Conservation (phyloP, 2,329 filamentous ascomycete genomes). For the Westerdykella aurantiaca region DNA sequence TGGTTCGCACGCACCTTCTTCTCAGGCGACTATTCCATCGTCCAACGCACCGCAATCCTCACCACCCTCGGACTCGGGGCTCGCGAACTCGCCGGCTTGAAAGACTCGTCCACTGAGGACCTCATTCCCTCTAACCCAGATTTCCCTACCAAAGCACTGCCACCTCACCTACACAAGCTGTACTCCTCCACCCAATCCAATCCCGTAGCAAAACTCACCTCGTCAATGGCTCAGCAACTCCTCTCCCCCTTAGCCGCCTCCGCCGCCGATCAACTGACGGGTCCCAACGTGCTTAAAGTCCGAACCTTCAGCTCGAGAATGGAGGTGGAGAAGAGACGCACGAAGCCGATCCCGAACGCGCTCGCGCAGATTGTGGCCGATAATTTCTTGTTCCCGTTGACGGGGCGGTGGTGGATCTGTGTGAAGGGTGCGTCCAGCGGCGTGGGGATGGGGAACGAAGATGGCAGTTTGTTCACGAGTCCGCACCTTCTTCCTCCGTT, state of each 20-base stretch:
- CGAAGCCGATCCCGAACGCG: conserved; percentile 63
- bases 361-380: conserved; percentile 69
- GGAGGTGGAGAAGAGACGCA: conserved; percentile 55
- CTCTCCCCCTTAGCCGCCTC: conserved; percentile 75
- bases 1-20: conserved; percentile 86
- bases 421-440: conserved; percentile 33
- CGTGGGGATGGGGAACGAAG: conserved; percentile 16
- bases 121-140: conserved; percentile 37
- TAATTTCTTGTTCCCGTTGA: conserved; percentile 81
- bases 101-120: conserved; percentile 47
- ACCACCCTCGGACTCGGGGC: conserved; percentile 75
- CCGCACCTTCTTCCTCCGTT: conserved; percentile 72
- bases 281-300: conserved; percentile 80
- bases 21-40: conserved; percentile 82
- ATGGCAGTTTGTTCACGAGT: conserved; percentile 60
- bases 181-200: conserved; percentile 52
- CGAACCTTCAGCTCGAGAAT: conserved; percentile 80
- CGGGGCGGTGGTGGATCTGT: conserved; percentile 68
- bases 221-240: conserved; percentile 63
- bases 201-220: conserved; percentile 63
- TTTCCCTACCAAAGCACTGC: conserved; percentile 79
- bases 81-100: conserved; percentile 76
- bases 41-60: conserved; percentile 75
- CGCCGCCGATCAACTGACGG: conserved; percentile 72
- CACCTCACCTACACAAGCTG: conserved; percentile 64